A percentile compares a stretch with the other conserved stretches of the same genome.
phyloP scores from a whole-genome alignment of 75 land plant genomes.

The Pinus tabuliformis region DNA sequence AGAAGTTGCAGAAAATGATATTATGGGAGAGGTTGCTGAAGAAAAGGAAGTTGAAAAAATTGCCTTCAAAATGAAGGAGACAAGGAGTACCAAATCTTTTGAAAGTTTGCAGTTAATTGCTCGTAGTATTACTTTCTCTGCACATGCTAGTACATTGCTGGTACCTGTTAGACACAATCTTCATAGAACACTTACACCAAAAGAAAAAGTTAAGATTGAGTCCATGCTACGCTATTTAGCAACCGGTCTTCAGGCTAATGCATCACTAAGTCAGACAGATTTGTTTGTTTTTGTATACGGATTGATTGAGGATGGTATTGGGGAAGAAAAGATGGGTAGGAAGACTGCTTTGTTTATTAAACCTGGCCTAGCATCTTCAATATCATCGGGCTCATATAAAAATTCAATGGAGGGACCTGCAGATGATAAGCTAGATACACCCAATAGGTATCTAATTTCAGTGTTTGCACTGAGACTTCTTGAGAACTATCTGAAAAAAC shows the following conservation, averaged over 20 bases:
- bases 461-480: conserved; percentile 77
- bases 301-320: conserved; percentile 54
- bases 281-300: conserved; percentile 73
- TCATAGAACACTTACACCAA: conserved; percentile 54
- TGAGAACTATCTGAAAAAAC: conserved; percentile 46
- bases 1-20: conserved; percentile 65
- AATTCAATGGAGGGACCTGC: not conserved
- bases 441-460: conserved; percentile 34
- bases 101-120: conserved; percentile 79
- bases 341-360: not conserved
- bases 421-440: not conserved
- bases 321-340: conserved; percentile 16
- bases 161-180: conserved; percentile 43
- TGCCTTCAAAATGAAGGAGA: conserved; percentile 95
- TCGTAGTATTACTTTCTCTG: conserved; percentile 61
- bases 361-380: not conserved
- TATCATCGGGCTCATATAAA: not conserved
- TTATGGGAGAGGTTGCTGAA: conserved; percentile 83
- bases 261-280: conserved; percentile 53
- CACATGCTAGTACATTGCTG: conserved; percentile 57
- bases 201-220: conserved; percentile 53
- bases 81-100: conserved; percentile 67
- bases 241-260: conserved; percentile 65
- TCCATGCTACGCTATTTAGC: conserved; percentile 66
- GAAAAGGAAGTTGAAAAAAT: conserved; percentile 93